phyloP scores from a whole-genome alignment of 108 stramenopile species.

The Fistulifera solaris region DNA sequence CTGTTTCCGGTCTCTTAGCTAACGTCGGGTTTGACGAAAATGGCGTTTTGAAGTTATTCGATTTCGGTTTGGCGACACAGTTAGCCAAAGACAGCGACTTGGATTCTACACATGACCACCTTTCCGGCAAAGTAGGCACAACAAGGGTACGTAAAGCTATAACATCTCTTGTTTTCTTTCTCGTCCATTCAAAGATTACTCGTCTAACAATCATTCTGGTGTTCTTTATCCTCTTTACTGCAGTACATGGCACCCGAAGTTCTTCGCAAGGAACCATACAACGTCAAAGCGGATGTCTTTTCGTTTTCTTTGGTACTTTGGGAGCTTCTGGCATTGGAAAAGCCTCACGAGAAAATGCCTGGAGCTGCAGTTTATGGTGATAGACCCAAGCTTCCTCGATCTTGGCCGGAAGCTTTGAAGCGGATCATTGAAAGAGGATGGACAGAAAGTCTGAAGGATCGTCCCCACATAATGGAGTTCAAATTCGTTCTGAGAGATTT shows the following conservation, averaged over 20 bases:
- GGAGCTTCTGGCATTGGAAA: conserved; percentile 48
- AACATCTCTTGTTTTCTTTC: no score
- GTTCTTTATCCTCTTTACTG: neutral
- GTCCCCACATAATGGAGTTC: conserved; percentile 35
- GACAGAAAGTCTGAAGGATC: conserved; percentile 26
- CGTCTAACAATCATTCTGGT: conserved; percentile 21
- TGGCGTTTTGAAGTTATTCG: conserved; percentile 39
- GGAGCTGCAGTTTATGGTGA: conserved; percentile 40
- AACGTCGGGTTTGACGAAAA: conserved; percentile 52
- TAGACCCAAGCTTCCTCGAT: conserved; percentile 36
- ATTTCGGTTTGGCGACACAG: conserved; percentile 64
- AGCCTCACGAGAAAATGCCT: conserved; percentile 37
- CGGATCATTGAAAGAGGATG: conserved; percentile 39
- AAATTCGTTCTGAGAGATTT: conserved; percentile 23
- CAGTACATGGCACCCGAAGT: conserved; percentile 96
- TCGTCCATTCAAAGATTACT: conserved; percentile 10
- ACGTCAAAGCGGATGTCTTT: conserved; percentile 88
- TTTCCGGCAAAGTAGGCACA: conserved; percentile 51
- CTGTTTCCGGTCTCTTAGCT: no score
- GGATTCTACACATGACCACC: conserved; percentile 29
- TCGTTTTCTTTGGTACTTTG: conserved; percentile 62
- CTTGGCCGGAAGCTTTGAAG: conserved; percentile 33
- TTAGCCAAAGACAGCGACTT: conserved; percentile 30
- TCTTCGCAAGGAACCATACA: conserved; percentile 73
- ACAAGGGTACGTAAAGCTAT: conserved; percentile 47